Evolutionary conservation across 2,329 filamentous ascomycete species (phyloP), one percentile per base, ranked within the genome.

Genomic region (Diaporthe sp.): DNA sequence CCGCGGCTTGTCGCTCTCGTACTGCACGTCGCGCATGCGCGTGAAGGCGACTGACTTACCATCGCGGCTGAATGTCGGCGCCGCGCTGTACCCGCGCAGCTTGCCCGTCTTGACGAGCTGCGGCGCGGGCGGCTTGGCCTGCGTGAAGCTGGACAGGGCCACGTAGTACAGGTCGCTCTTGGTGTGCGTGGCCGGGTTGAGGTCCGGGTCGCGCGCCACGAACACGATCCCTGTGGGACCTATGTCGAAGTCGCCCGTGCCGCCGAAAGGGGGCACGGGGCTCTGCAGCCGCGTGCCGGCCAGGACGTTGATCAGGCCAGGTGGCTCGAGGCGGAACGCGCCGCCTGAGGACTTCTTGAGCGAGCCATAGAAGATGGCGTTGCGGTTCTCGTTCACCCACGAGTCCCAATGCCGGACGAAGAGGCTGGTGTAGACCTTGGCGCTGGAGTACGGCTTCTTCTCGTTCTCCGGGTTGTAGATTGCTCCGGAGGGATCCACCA

Each of bases 341-440:
- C 78, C 73, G 19, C 78, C 83, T 19, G 82, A 82, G 49, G 81
- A 83, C 81, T 85, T 86, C 78, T 83, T 85, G 65, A 97, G 82
- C 7, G 89, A 89, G 44, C 92, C 92, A 42, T 94, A 94, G 88
- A 93, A 97, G 39, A 98, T 88, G 3, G 93, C 89, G 79, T 92
- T 93, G 77, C 89, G 91, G 79, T 94, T 92, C 61, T 92, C 89
- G 0, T 89, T 91, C 37, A 92, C 87, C 84, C 93, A 97, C n/a
- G 89, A 84, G 81, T 97, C 94, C 95, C 95, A 97, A 80, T 97
- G 94, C 19, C 95, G 90, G 39, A 94, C 94, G 80, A 94, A 97
- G 37, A 96, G 89, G 65, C 89, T 91, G 28, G 91, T 91, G 83
- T 97, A 97, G 31, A 95, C 89, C 79, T 90, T 92, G 39, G 91